These are phyloP conservation scores for Sarocladium oryzae DNA, from an alignment of 2,329 filamentous ascomycete genomes.

Conservation along the genomic window DNA sequence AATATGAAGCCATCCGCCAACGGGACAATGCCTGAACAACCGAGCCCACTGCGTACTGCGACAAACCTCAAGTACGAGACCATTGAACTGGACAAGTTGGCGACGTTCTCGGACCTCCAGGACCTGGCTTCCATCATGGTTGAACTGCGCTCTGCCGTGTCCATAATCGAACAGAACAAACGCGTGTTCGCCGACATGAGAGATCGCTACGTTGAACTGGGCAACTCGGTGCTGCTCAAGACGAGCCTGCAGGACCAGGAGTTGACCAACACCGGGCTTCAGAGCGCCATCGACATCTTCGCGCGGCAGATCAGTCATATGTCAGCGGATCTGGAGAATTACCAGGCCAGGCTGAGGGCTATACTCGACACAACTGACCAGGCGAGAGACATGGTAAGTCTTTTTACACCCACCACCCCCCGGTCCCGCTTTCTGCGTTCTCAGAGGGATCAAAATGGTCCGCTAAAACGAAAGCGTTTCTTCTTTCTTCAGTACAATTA, in stretches of 20 bases:
- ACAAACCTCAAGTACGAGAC: background rate
- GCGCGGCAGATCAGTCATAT: background rate
- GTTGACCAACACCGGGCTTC: background rate
- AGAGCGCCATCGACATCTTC: background rate
- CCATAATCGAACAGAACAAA: constrained; percentile 2
- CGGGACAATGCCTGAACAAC: too few species aligned
- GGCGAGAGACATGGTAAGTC: background rate
- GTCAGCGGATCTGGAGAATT: background rate
- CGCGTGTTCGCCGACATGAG: background rate
- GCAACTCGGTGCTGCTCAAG: background rate
- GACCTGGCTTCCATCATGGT: background rate
- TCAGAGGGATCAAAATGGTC: background rate
- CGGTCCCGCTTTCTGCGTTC: background rate
- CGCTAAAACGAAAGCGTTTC: background rate
- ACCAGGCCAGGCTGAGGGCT: background rate
- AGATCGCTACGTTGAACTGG: background rate
- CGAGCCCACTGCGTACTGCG: background rate
- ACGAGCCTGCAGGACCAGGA: background rate
- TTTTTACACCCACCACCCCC: background rate
- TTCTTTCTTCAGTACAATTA: background rate
- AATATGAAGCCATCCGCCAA: background rate
- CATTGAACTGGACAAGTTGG: background rate
- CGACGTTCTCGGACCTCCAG: background rate
- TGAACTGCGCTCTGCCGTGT: background rate
- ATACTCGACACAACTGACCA: background rate